Conservation (phyloP, 202 grass and related monocot genomes). For the Eragrostis tef region DNA sequence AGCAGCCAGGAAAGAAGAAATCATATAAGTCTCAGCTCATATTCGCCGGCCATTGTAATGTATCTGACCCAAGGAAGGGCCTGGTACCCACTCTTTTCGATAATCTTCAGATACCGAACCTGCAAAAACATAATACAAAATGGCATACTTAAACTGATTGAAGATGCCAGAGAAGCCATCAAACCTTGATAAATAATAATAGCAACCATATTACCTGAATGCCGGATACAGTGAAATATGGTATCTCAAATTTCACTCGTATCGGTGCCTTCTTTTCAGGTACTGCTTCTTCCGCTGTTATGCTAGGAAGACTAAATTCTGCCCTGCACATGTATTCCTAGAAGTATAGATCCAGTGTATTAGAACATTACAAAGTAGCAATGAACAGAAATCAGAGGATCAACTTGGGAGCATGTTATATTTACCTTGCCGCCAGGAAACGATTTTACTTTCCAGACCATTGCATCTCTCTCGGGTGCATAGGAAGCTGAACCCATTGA, state of each 20-base stretch:
- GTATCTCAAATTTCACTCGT: slow-evolving; percentile 99
- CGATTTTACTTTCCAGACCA: slow-evolving; percentile 99
- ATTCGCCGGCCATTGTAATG: slow-evolving; percentile 98
- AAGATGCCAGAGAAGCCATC: neutral
- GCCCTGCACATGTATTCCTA: slow-evolving; percentile 99
- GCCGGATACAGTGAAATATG: slow-evolving; percentile 96
- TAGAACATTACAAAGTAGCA: slow-evolving; percentile 33
- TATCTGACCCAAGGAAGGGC: slow-evolving; percentile 98
- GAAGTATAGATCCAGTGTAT: slow-evolving; percentile 31
- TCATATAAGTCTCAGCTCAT: slow-evolving; percentile 91
- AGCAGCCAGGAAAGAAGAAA: slow-evolving; percentile 37
- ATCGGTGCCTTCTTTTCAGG: slow-evolving; percentile 96
- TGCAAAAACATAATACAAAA: slow-evolving; percentile 44
- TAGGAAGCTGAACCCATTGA: slow-evolving; percentile 98
- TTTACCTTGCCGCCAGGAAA: slow-evolving; percentile 98
- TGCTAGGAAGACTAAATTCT: slow-evolving; percentile 97
- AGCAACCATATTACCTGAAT: slow-evolving; percentile 66
- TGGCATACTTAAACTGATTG: slow-evolving; percentile 21
- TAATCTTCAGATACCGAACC: slow-evolving; percentile 99
- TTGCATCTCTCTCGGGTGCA: slow-evolving; percentile 93
- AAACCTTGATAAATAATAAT: neutral
- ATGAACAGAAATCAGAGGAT: slow-evolving; percentile 19
- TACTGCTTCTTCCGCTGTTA: slow-evolving; percentile 78
- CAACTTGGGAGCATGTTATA: neutral
- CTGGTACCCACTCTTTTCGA: slow-evolving; percentile 97